phyloP scores from a whole-genome alignment of 2,329 filamentous ascomycete species.

The Mollisia scopiformis region DNA sequence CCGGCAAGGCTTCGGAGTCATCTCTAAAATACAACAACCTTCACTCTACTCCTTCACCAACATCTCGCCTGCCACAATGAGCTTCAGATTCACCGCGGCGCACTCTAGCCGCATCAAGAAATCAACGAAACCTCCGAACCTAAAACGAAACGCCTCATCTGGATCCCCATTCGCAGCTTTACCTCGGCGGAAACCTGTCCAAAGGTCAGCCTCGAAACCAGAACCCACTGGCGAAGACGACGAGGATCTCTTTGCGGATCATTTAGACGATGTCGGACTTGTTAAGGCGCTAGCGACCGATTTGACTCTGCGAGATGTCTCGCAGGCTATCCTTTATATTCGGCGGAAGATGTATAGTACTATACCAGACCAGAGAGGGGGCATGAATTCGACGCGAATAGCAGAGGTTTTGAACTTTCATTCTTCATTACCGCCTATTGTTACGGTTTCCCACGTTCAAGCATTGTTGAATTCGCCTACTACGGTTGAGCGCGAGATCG shows the following conservation, averaged over 20 bases:
- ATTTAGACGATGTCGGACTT: conserved; percentile 63
- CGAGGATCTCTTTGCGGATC: conserved; percentile 46
- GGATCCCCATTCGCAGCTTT: conserved; percentile 32
- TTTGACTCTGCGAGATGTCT: conserved; percentile 60
- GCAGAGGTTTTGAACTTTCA: conserved; percentile 67
- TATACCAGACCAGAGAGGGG: conserved; percentile 58
- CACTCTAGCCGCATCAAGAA: conserved; percentile 38
- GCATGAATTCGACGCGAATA: conserved; percentile 66
- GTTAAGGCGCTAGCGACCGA: conserved; percentile 57
- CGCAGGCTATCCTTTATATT: conserved; percentile 67
- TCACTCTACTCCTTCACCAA: not conserved
- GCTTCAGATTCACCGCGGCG: conserved; percentile 33
- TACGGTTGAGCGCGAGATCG: conserved; percentile 67
- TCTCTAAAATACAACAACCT: not conserved
- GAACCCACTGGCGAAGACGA: conserved; percentile 28
- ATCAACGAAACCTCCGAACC: conserved; percentile 27
- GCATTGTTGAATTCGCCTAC: conserved; percentile 66
- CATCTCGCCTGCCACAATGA: conserved; percentile 24
- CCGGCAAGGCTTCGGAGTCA: too few species aligned
- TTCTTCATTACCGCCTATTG: conserved; percentile 60
- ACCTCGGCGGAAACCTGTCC: conserved; percentile 33
- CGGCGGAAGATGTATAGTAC: conserved; percentile 64
- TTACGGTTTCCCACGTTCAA: conserved; percentile 68
- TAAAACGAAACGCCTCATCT: conserved; percentile 30
- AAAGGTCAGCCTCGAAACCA: conserved; percentile 20